phyloP scores from a whole-genome alignment of 768 basidiomycete genomes.

The Termitomyces sp. region DNA sequence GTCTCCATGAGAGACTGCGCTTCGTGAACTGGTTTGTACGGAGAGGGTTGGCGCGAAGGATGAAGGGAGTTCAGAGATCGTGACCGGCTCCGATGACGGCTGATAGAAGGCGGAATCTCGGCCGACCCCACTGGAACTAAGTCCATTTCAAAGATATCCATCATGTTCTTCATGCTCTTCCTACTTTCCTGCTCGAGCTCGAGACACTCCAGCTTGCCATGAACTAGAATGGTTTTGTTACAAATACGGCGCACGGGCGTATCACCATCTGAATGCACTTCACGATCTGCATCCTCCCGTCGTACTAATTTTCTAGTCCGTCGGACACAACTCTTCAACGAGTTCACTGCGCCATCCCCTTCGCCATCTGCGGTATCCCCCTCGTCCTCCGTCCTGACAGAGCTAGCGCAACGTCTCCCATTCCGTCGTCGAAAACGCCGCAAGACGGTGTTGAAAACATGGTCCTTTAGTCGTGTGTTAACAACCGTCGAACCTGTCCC shows the following conservation, averaged over 20 bases:
- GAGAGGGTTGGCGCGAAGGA: slow-evolving; percentile 21
- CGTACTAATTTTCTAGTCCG: slow-evolving; percentile 32
- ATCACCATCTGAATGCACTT: slow-evolving; percentile 31
- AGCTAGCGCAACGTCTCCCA: slow-evolving; percentile 30
- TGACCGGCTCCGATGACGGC: slow-evolving; percentile 41
- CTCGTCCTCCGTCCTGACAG: slow-evolving; percentile 48
- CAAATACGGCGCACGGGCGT: slow-evolving; percentile 52
- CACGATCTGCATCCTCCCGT: slow-evolving; percentile 31
- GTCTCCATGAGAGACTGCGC: slow-evolving; percentile 28
- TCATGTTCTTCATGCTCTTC: slow-evolving; percentile 23
- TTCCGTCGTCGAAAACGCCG: slow-evolving; percentile 60
- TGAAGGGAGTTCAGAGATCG: slow-evolving; percentile 31
- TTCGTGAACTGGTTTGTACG: slow-evolving; percentile 16
- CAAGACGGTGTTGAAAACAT: slow-evolving; percentile 88
- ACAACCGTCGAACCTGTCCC: slow-evolving; percentile 92
- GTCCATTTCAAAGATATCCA: slow-evolving; percentile 41
- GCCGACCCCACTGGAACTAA: slow-evolving; percentile 19
- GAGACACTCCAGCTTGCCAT: slow-evolving; percentile 25
- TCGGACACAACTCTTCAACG: slow-evolving; percentile 23
- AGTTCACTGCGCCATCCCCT: slow-evolving; percentile 18
- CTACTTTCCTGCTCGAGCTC: slow-evolving; percentile 22
- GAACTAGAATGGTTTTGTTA: slow-evolving; percentile 47
- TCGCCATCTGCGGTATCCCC: slow-evolving; percentile 42
- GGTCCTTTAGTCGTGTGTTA: slow-evolving; percentile 91
- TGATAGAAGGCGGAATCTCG: slow-evolving; percentile 24